Percentiles rank a stretch among this genome's conserved stretches.
phyloP scores from a whole-genome alignment of 257 asterid species.

The Solanum chilense region DNA sequence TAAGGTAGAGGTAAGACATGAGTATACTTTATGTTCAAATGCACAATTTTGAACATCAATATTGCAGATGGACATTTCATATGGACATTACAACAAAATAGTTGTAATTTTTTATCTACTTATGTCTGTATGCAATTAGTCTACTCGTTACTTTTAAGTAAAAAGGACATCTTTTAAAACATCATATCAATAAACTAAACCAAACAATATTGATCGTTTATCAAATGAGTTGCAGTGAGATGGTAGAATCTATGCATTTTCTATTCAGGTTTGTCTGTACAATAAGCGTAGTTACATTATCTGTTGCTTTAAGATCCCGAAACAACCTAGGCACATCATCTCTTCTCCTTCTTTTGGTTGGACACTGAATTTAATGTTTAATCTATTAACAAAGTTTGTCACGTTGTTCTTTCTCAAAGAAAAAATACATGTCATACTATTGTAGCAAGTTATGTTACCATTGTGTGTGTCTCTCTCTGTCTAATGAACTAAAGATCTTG shows the following conservation, averaged over 20 bases:
- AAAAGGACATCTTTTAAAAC: too few relatives aligned
- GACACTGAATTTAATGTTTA: neutral
- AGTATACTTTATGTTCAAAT: too few relatives aligned
- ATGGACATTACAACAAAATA: too few relatives aligned
- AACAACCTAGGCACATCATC: neutral
- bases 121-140: too few relatives aligned
- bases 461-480: neutral
- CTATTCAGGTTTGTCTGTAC: conserved; percentile 60
- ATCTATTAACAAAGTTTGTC: neutral
- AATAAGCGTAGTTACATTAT: neutral
- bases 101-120: too few relatives aligned
- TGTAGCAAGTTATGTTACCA: neutral
- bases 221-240: too few relatives aligned
- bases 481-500: neutral
- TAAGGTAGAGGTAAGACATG: too few relatives aligned
- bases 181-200: too few relatives aligned
- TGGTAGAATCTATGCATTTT: conserved; percentile 30
- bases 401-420: neutral
- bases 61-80: too few relatives aligned
- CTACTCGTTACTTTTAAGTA: too few relatives aligned
- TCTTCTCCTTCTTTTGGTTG: neutral
- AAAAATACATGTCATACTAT: neutral
- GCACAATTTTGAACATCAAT: too few relatives aligned
- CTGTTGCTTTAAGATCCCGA: neutral
- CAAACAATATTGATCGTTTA: too few relatives aligned